Evolutionary conservation across 371 early-diverging fungal genomes (phyloP), one percentile per base, ranked within the genome.

Genomic region (Actinomucor elegans): DNA sequence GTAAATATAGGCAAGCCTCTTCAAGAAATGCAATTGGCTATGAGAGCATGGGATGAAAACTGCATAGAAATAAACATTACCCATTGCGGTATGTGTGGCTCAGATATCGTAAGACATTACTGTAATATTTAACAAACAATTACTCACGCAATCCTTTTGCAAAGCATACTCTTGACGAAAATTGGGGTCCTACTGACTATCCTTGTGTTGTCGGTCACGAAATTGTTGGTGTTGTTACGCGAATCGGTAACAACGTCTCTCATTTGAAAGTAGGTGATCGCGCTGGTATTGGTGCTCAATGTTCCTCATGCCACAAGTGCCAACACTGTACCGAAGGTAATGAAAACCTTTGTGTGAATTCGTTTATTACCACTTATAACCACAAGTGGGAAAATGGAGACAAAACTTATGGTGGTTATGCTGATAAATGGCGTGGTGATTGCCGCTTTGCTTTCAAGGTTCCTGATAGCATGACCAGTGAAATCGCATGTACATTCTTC

Each of bases 251-350:
- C 3, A 57, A 69, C 32, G 79, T 80, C 6, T 59, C 49, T 1
- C 47, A 77, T 27, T 47, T 84, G 26, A 48, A 69, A 26, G 67
- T 86, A 24, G 91, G 87, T 33, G 85, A 87, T 52, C 44, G 77
- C 15, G 90, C 88, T 31, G 91, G 91, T n/a, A 80, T 82, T 20
- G 88, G 88, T 26, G 78, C 76, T 41, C 79, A 83, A 61, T 70
- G 67, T 21, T 65, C 66, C 27, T 52, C 75, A 9, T 81, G 81
- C 32, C 37, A 36, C 7, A 27, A 64, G 7, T 76, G 73, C 32
- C 29, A 46, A 0, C 40, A 61, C 15, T 79, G 80, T 53, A 58
- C 55, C 9, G 32, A 12, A 1, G 66, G 64, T 12, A 52, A 35
- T 4, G 64, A 67, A 50, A 38, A 73, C 33, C 32, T 80, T 20